Evolutionary conservation across 345 rosid species (phyloP).

Genomic region (Gossypioides kirkii): DNA sequence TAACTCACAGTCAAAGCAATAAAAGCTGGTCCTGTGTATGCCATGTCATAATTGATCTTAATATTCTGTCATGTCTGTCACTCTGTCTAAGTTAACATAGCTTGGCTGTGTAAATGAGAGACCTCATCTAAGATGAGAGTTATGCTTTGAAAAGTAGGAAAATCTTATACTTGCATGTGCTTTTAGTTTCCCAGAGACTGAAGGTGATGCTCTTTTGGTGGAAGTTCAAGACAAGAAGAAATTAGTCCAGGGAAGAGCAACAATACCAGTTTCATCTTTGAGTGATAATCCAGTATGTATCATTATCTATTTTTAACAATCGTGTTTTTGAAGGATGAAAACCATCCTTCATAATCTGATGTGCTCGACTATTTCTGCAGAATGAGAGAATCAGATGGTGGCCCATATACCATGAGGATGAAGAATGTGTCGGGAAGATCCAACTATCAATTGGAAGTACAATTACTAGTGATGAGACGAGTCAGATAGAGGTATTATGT

Average conservation of each 20-base stretch:
- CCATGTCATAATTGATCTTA: neutral
- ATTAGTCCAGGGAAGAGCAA: slow-evolving; percentile 64
- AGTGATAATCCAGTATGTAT: slow-evolving; percentile 66
- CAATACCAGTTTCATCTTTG: slow-evolving; percentile 61
- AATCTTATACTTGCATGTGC: slow-evolving; percentile 20
- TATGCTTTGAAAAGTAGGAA: slow-evolving; percentile 7
- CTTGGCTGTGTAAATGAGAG: neutral
- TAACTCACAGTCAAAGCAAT: no score
- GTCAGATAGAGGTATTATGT: slow-evolving; percentile 60
- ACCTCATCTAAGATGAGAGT: neutral
- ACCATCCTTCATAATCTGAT: neutral
- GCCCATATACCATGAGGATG: slow-evolving; percentile 80
- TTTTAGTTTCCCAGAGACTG: slow-evolving; percentile 81
- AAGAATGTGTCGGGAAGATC: slow-evolving; percentile 95
- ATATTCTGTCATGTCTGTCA: neutral
- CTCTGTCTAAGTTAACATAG: slow-evolving; percentile 12
- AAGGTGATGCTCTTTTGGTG: slow-evolving; percentile 70
- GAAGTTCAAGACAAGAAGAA: slow-evolving; percentile 77
- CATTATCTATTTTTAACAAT: slow-evolving; percentile 18
- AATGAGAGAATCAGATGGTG: slow-evolving; percentile 83
- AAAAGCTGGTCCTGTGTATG: no score
- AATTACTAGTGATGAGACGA: slow-evolving; percentile 55
- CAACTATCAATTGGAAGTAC: slow-evolving; percentile 75
- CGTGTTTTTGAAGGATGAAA: slow-evolving; percentile 4
- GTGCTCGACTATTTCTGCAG: slow-evolving; percentile 32